phyloP scores from a whole-genome alignment of 345 rosid species.

The Camelina sativa region DNA sequence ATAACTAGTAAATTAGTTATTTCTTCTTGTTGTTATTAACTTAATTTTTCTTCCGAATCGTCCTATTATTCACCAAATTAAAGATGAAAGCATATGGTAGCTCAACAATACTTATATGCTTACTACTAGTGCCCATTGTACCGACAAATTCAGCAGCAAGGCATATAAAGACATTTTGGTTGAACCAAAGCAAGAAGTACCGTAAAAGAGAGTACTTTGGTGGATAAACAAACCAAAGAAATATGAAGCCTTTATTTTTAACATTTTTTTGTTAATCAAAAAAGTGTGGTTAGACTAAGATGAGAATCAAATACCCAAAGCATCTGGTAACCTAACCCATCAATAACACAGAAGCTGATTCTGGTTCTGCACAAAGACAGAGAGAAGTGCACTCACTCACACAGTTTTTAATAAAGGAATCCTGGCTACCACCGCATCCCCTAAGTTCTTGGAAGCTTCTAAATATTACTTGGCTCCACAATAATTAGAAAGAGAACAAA shows the following conservation, averaged over 20 bases:
- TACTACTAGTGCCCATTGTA: neutral
- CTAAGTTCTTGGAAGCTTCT: slow-evolving; percentile 38
- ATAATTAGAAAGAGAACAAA: neutral
- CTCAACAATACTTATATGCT: slow-evolving; percentile 20
- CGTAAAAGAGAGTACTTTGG: slow-evolving; percentile 36
- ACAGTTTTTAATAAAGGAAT: neutral
- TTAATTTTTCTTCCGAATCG: too few species aligned
- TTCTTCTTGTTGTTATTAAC: too few species aligned
- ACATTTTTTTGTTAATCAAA: neutral
- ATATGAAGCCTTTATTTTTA: neutral
- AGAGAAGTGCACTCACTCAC: slow-evolving; percentile 26
- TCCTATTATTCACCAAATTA: too few species aligned
- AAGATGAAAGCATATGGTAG: slow-evolving; percentile 9
- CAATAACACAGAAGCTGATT: slow-evolving; percentile 33
- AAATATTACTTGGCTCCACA: neutral
- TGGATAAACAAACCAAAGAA: slow-evolving; percentile 41
- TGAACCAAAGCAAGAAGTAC: slow-evolving; percentile 37
- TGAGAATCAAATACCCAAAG: slow-evolving; percentile 32
- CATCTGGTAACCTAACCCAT: slow-evolving; percentile 39
- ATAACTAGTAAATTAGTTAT: too few species aligned
- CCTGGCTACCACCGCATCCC: neutral
- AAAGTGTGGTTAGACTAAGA: slow-evolving; percentile 22
- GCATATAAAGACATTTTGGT: slow-evolving; percentile 22
- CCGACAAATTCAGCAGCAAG: slow-evolving; percentile 11
- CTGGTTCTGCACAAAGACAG: slow-evolving; percentile 22